A percentile compares a stretch with the other conserved stretches of the same genome.
phyloP scores from a whole-genome alignment of 2,329 filamentous ascomycete genomes.

The Diaporthe humulicola region DNA sequence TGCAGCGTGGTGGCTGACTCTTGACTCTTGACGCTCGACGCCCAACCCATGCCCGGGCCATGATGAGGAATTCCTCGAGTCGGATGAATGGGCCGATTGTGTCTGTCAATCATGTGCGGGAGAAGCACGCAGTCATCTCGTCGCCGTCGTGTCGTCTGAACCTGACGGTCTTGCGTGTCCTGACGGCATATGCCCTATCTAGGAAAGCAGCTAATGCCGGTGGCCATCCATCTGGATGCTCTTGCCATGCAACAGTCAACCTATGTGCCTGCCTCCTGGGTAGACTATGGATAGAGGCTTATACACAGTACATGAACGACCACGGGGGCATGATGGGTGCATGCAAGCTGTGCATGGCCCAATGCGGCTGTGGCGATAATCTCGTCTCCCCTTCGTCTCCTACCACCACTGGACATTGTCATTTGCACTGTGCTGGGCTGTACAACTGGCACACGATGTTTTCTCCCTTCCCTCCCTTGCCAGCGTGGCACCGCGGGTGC shows the following conservation, averaged over 20 bases:
- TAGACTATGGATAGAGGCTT: not conserved
- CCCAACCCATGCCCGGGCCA: slow-evolving; percentile 10
- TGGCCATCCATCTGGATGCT: not conserved
- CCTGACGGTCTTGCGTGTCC: not conserved
- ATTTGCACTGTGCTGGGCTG: not conserved
- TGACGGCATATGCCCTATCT: not conserved
- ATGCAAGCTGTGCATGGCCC: not conserved
- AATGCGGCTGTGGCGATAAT: not conserved
- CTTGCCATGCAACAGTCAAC: not conserved
- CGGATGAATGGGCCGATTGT: slow-evolving; percentile 18
- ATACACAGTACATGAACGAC: not conserved
- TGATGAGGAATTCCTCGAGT: slow-evolving; percentile 11
- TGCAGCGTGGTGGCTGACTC: slow-evolving; percentile 19
- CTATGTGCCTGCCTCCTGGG: not conserved
- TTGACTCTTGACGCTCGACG: slow-evolving; percentile 17
- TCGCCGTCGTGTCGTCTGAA: slow-evolving; percentile 23
- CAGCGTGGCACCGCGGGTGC: slow-evolving; percentile 27
- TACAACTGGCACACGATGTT: slow-evolving; percentile 8
- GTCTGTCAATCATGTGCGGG: slow-evolving; percentile 8
- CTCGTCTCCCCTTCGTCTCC: not conserved
- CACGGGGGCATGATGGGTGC: not conserved
- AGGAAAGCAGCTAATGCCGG: not conserved
- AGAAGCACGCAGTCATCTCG: slow-evolving; percentile 12
- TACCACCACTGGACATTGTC: not conserved
- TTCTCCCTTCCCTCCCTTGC: slow-evolving; percentile 3